Evolutionary conservation across 768 basidiomycete genomes (phyloP), one percentile per base, ranked within the genome.

Genomic region (Lanmaoa rubissima): DNA sequence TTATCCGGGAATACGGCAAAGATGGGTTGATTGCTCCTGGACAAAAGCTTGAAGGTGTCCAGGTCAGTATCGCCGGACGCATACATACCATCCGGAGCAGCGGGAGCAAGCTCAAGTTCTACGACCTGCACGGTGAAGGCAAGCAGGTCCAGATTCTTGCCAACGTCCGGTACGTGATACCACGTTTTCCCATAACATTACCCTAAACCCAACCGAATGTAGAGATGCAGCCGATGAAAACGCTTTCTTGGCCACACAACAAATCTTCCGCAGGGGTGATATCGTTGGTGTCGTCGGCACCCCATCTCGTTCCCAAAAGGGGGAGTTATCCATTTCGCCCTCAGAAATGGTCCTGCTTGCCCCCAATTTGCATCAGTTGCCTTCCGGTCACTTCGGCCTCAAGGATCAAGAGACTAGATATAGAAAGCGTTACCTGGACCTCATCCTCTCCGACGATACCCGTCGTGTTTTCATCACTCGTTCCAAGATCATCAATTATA

Each of bases 391-490:
- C 75, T 95, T 90, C 59, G 97, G 96, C 43, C 79, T 99, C 66
- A 96, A 96, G 81, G 96, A 99, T 74, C 91, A 94, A 71, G 97
- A 98, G 76, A 92, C 92, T 38, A 86, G 97, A 43, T 98, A 98
- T 80, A 84, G 97, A 74, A 98, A 98, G 87, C 89, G 97, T 52
- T 98, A 98, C 78, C 86, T 99, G 60, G 97, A 99, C 74, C 86
- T 99, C 59, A 97, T 99, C 76, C 81, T 99, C 73, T 95, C 91
- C 73, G 88, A 91, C 40, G 82, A 85, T 62, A 92, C 93, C 17
- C 87, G 97, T 59, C 85, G 86, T 63, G 86, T 95, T 60, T 99
- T 98, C 77, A 76, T 95, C 75, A 89, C 91, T 28, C 87, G 97
- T 58, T 86, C 87, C 71, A 85, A 83, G 66, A 89, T 97, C 69